A percentile compares a stretch with the other conserved stretches of the same genome.
These are phyloP conservation scores for Boletus rufocinnamomeus DNA, from an alignment of 768 basidiomycete species.

Conservation along the genomic window DNA sequence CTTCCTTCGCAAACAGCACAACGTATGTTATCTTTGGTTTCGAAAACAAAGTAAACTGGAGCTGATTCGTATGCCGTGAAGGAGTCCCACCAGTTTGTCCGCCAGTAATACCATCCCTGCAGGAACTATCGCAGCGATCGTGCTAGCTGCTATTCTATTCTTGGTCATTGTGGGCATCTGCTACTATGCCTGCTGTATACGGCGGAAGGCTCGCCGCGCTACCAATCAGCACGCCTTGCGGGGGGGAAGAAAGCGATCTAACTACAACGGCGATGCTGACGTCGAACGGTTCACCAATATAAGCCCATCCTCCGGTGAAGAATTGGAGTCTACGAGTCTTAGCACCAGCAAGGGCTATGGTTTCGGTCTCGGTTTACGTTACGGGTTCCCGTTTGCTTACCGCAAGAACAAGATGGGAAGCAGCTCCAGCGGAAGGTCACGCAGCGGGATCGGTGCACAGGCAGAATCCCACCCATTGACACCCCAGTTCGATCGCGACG, in stretches of 20 bases:
- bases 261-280: constrained; percentile 8
- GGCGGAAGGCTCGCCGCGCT: constrained; percentile 44
- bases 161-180: constrained; percentile 46
- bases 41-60: background rate
- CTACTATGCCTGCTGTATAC: constrained; percentile 48
- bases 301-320: constrained; percentile 21
- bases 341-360: constrained; percentile 37
- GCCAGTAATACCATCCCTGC: constrained; percentile 36
- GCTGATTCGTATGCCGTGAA: constrained; percentile 14
- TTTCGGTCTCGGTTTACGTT: constrained; percentile 36
- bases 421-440: constrained; percentile 22
- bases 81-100: constrained; percentile 20
- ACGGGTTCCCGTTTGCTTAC: constrained; percentile 26
- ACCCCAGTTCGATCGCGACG: constrained; percentile 25
- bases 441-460: constrained; percentile 8
- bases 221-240: constrained; percentile 10
- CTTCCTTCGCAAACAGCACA: constrained; percentile 37
- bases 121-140: constrained; percentile 69
- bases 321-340: constrained; percentile 29
- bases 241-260: background rate
- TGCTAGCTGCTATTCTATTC: constrained; percentile 55
- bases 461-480: constrained; percentile 27
- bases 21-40: constrained; percentile 31
- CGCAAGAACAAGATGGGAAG: constrained; percentile 28
- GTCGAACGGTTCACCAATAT: constrained; percentile 12